phyloP scores from a whole-genome alignment of 306 rosid species.

The Prunus davidiana region DNA sequence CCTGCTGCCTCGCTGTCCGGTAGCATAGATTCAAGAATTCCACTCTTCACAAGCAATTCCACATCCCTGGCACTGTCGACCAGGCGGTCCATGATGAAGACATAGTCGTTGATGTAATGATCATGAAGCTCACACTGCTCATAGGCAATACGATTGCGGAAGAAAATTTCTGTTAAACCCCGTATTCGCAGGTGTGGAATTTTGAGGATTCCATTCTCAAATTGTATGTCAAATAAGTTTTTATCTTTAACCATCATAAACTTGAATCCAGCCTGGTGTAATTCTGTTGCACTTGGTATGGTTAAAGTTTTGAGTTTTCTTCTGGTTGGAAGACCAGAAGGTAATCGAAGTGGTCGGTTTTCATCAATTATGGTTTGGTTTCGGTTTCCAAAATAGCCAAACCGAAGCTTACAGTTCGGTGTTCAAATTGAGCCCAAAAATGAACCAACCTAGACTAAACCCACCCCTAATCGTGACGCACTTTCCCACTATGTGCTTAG shows the following conservation, averaged over 20 bases:
- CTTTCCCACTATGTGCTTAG: too few relatives aligned
- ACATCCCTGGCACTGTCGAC: neutral
- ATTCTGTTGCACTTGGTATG: slow-evolving; percentile 21
- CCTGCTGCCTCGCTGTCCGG: slow-evolving; percentile 22
- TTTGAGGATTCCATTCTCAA: slow-evolving; percentile 7
- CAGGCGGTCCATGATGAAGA: slow-evolving; percentile 21
- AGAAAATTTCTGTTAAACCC: neutral
- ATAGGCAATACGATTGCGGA: slow-evolving; percentile 32
- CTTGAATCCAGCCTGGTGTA: slow-evolving; percentile 8
- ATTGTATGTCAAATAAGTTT: slow-evolving; percentile 15
- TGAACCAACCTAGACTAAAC: too few relatives aligned
- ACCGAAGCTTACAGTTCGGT: too few relatives aligned
- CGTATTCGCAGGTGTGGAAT: slow-evolving; percentile 24
- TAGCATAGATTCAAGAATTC: slow-evolving; percentile 14
- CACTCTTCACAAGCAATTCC: slow-evolving; percentile 12
- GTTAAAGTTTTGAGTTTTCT: slow-evolving; percentile 5
- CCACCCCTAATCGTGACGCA: too few relatives aligned
- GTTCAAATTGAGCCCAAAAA: too few relatives aligned
- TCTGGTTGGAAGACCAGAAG: neutral
- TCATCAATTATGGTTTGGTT: too few relatives aligned
- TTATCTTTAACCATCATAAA: slow-evolving; percentile 13
- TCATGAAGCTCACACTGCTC: slow-evolving; percentile 30
- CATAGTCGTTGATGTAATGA: slow-evolving; percentile 16
- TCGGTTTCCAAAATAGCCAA: too few relatives aligned
- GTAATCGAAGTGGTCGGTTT: neutral